Conservation (phyloP, 1,284 basidiomycete species). For the Marasmius sp. region DNA sequence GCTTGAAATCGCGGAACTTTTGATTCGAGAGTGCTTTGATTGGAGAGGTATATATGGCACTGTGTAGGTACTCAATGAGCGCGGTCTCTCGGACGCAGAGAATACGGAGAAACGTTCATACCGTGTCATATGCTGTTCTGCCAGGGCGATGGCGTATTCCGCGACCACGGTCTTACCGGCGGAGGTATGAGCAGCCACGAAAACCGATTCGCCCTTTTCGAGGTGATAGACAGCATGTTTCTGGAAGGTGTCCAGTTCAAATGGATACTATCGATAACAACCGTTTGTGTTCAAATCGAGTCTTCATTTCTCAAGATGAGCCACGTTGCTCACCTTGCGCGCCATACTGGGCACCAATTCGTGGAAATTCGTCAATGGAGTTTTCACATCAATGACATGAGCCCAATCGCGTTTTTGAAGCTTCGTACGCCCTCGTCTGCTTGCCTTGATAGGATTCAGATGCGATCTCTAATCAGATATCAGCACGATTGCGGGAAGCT, state of each 20-base stretch:
- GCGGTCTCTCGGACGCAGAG: constrained; percentile 10
- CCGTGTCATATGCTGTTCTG: constrained; percentile 98
- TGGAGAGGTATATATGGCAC: constrained; percentile 97
- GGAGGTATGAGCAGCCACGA: constrained; percentile 98
- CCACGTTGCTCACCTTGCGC: constrained; percentile 54
- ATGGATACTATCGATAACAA: constrained; percentile 31
- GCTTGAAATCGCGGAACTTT: constrained; percentile 98
- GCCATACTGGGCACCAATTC: constrained; percentile 92
- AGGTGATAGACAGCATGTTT: constrained; percentile 98
- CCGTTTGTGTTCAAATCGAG: too few species aligned
- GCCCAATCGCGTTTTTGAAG: constrained; percentile 94
- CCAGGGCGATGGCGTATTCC: constrained; percentile 97
- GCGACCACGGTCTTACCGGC: constrained; percentile 99
- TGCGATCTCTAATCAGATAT: constrained; percentile 45
- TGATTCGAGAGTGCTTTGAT: constrained; percentile 99
- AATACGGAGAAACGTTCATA: constrained; percentile 31
- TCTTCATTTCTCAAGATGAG: too few species aligned
- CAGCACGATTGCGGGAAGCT: constrained; percentile 12
- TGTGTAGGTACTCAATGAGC: constrained; percentile 28
- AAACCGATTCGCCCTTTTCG: constrained; percentile 97
- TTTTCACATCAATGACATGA: constrained; percentile 93
- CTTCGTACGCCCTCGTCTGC: constrained; percentile 39
- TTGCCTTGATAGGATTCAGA: constrained; percentile 49
- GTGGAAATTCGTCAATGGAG: constrained; percentile 85
- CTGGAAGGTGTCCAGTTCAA: constrained; percentile 64